Evolutionary conservation across 2,329 filamentous ascomycete genomes (phyloP), one percentile per base, ranked within the genome.

Genomic region (Sphaerostilbella broomeana): DNA sequence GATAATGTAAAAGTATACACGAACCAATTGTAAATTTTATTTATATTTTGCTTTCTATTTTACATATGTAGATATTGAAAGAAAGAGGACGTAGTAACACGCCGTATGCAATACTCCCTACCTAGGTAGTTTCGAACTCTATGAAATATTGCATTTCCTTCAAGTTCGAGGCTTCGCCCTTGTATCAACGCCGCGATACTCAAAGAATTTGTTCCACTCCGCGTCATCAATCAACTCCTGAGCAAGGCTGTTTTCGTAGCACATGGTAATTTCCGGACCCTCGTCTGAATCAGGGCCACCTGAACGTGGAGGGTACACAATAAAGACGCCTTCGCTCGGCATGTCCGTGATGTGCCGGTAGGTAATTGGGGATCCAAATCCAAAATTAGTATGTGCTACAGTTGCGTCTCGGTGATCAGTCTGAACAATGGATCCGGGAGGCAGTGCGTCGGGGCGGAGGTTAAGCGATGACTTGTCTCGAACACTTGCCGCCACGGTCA

Each of bases 161-260:
- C n/a, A n/a, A n/a, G n/a, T n/a, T n/a, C n/a, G n/a, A n/a, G n/a
- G n/a, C n/a, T n/a, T n/a, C n/a, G n/a, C n/a, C 18, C 34, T 31
- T 1, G 38, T 31, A 12, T 40, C 38, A 15, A 40, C 24, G 3
- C 38, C 37, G 26, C 30, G 33, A 7, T 15, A 40, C 13, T 40
- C 37, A 15, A 40, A 40, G 13, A 26, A 39, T 8, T 33, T 39
- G 22, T 21, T 18, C 13, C 30, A 39, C 22, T 39, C 36, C 2
- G 17, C 5, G 17, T 39, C 37, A 6, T 39, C 38, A 0, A 40
- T 34, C 1, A 40, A 20, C 4, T 4, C 4, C 13, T 40, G 38
- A 2, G 38, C 38, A 18, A 40, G 5, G 4, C 38, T 18, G 30
- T 40, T 40, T 15, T 40, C 38, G 2, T 40, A 40, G 18, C 33